phyloP scores from a whole-genome alignment of 345 rosid genomes.

The Eucalyptus erythrocorys region DNA sequence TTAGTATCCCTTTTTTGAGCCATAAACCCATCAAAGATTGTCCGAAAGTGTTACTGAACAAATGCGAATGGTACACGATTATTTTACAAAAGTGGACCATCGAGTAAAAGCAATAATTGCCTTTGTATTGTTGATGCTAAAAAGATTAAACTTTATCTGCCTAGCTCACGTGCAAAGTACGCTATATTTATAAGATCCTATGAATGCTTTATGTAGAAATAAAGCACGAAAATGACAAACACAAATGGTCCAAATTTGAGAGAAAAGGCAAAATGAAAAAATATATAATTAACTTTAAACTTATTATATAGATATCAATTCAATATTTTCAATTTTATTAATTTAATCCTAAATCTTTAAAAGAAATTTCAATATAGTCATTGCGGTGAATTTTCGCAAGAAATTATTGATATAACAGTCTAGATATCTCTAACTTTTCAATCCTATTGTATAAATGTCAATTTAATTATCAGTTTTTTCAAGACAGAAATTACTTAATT shows the following conservation, averaged over 20 bases:
- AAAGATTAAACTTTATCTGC: neutral
- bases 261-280: neutral
- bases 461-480: neutral
- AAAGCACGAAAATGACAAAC: neutral
- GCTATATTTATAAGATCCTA: neutral
- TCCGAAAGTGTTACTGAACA: neutral
- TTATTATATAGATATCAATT: no score
- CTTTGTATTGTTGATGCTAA: neutral
- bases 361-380: no score
- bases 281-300: no score
- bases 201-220: neutral
- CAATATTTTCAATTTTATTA: no score
- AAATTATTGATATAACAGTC: neutral
- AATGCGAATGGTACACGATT: neutral
- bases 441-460: no score
- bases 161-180: neutral
- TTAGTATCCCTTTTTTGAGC: neutral
- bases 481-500: neutral
- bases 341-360: no score
- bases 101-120: neutral
- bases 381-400: rapidly evolving
- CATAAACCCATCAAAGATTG: neutral
- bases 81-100: neutral
- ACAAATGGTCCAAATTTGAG: neutral
- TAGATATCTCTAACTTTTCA: no score